Base-by-base conservation (phyloP, 495 filamentous ascomycete genomes). In the Amphirosellinia nigrospora region DNA sequence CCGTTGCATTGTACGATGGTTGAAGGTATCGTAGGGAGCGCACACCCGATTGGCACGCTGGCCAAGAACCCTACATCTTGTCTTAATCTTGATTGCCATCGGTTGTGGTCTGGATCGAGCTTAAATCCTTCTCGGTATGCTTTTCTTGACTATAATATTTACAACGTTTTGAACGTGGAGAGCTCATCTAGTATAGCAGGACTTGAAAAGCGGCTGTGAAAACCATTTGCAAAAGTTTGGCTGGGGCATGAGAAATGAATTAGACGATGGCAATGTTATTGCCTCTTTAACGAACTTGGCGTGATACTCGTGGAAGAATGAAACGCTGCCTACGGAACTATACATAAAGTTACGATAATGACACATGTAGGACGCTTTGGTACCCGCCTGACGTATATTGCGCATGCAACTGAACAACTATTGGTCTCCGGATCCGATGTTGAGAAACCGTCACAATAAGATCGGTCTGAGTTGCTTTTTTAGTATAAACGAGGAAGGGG, bases 71-170 rank as follows among this genome's bases (percentile, higher is more conserved):
- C 10, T 28, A 30, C 2, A 53, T 30, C 34, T 30, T 28, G 30
- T 30, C 34, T 30, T 28, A 28, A 5, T 16, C 50, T 5, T 8
- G 3, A 30, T 13, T 53, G 13, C 13, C 13, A 16, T 53, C 13
- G 11, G 19, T 3, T 36, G 19, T 58, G 30, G 7, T 32, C 4
- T 21, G 16, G 16, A 56, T 58, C 30, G 10, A 36, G 32, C 30
- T 58, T n/a, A n/a, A 53, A 53, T 30, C 50, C 34, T 58, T 58
- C 55, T 58, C 55, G 11, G n/a, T 16, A 58, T 34, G 15, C 16
- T 56, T 56, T 19, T 26, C 21, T 11, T 28, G 21, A 26, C 9
- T 4, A 23, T 13, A 26, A 52, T 23, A 52, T 23, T 52, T 50
- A 23, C 46, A 0, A 23, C 10, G 23, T 52, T 13, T 10, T 21